Evolutionary conservation across 257 asterid species (phyloP), one percentile per base, ranked within the genome.

Genomic region (Nicotiana sylvestris): DNA sequence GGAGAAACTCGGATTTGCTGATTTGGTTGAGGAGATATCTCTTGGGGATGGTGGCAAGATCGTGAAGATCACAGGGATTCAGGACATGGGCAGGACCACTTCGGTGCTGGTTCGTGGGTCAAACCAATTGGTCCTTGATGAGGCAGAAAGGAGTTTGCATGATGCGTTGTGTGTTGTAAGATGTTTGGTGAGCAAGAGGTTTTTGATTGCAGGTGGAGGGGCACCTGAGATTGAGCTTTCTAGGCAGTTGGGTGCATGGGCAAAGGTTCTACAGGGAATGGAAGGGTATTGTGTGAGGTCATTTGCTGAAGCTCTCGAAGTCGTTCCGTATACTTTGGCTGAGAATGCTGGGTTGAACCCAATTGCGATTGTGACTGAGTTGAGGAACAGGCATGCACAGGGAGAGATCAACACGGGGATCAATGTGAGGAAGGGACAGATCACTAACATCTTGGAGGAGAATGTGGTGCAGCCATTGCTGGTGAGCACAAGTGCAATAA

Each of bases 141-240:
- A 96, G 90, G 98, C 99, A 69, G 99, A 96, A 87, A 91, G 99
- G 90, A 96, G 99, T 85, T 81, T 96, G 97, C 99, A 94, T 15
- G 99, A 96, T 85, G 99, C 99, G 0, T 84, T 96, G 84, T 96
- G 99, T 80, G 99, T 96, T 77, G 97, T 96, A 43, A 91, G 99
- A 92, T 96, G 99, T 85, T 84, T 96, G 94, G 99, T 96, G 84
- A 92, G 90, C 88, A 96, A 96, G 91, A 93, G 88, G 87, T 96
- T 91, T 86, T 90, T 96, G 91, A 94, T 96, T 90, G 99, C 98
- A 25, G 99, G 99, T 39, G 99, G 99, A 83, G 99, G 99, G 78
- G 99, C 99, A 1, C 99, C 99, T 16, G 99, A 96, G 89, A 94
- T 96, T 30, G 99, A 96, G 91, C 98, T 96, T 21, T 94, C 98